These are phyloP conservation scores for Populus nigra DNA, from an alignment of 345 rosid species.

Conservation along the genomic window DNA sequence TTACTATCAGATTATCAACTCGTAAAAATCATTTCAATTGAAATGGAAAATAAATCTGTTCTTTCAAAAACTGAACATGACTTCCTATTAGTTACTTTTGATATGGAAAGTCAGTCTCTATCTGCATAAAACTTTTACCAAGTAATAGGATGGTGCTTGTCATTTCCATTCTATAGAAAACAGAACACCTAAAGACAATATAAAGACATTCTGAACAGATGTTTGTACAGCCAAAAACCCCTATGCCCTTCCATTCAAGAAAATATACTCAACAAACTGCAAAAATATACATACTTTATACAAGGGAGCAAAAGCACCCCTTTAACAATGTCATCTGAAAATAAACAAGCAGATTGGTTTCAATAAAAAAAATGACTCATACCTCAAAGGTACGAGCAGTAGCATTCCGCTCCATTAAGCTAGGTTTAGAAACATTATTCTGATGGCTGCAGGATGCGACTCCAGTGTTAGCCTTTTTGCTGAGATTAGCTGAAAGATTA, in stretches of 20 bases:
- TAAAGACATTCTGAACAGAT: background rate
- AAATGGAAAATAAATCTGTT: background rate
- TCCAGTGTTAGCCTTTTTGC: conserved; percentile 9
- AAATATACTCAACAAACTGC: background rate
- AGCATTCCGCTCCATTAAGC: conserved; percentile 52
- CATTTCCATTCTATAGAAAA: background rate
- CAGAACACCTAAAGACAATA: background rate
- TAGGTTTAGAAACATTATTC: conserved; percentile 21
- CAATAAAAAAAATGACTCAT: background rate
- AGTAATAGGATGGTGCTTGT: background rate
- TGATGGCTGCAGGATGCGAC: conserved; percentile 20
- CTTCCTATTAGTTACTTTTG: background rate
- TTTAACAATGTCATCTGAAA: background rate
- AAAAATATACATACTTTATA: background rate
- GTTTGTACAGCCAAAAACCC: background rate
- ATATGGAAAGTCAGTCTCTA: background rate
- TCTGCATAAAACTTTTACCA: background rate
- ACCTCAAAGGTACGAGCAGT: conserved; percentile 56
- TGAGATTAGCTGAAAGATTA: background rate
- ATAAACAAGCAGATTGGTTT: background rate
- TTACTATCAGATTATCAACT: background rate
- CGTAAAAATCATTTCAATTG: background rate
- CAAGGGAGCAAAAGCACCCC: background rate
- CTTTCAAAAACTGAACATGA: background rate
- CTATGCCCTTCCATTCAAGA: background rate